These are phyloP conservation scores for Umbelopsis sp. DNA, from an alignment of 192 early-diverging fungal species.

Conservation along the genomic window DNA sequence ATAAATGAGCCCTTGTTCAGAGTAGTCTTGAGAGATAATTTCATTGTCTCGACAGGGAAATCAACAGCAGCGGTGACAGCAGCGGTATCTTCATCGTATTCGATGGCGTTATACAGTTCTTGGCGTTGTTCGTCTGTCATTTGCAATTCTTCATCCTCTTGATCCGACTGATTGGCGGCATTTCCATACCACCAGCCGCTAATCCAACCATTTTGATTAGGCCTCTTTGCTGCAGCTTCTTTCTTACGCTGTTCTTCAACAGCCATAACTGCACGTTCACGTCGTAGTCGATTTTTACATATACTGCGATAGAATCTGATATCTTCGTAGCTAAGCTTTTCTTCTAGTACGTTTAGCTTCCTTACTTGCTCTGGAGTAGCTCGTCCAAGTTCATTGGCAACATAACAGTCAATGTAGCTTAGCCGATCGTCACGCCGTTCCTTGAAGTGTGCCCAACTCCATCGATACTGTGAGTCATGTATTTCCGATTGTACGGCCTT, in stretches of 20 bases:
- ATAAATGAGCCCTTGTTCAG: constrained; percentile 82
- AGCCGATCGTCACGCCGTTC: constrained; percentile 82
- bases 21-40: constrained; percentile 61
- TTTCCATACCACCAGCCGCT: constrained; percentile 47
- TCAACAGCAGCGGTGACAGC: constrained; percentile 56
- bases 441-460: constrained; percentile 83
- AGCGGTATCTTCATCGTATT: constrained; percentile 80
- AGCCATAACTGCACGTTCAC: constrained; percentile 61
- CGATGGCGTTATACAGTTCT: constrained; percentile 92
- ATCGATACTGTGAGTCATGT: constrained; percentile 78
- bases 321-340: constrained; percentile 84
- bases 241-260: constrained; percentile 32
- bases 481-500: constrained; percentile 84
- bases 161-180: neutral
- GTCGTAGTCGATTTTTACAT: constrained; percentile 70
- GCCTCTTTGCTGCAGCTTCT: constrained; percentile 28
- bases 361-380: constrained; percentile 47
- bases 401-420: constrained; percentile 78
- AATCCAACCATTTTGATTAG: constrained; percentile 52
- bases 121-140: constrained; percentile 86
- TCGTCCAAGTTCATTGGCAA: constrained; percentile 52
- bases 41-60: constrained; percentile 66
- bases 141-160: constrained; percentile 35
- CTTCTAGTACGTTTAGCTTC: constrained; percentile 69
- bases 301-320: constrained; percentile 83